Base-by-base conservation (phyloP, 140 eudicot species). In the Stevia rebaudiana region DNA sequence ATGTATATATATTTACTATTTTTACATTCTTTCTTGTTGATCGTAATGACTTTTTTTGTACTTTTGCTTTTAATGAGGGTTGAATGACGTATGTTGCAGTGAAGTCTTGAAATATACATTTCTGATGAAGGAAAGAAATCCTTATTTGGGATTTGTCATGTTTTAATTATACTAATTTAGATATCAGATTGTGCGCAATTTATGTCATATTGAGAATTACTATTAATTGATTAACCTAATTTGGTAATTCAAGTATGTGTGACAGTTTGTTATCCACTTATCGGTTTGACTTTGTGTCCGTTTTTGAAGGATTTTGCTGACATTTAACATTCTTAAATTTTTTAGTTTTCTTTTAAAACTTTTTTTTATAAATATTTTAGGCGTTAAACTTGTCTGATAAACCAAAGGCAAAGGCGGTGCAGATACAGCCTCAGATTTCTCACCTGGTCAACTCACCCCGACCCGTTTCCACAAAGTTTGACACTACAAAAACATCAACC, bases 331-430 rank as follows among this genome's bases (percentile, higher is more conserved):
- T n/a, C n/a, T n/a, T n/a, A n/a, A n/a, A n/a, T n/a, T n/a, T 28
- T 28, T 4, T 28, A 28, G 4, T 28, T 28, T 28, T 28, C 4
- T 28, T 1, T 28, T 4, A 28, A 28, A 2, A 36, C 8, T 36
- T 8, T 0, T 13, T 33, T 54, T 33, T 28, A 11, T 13, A 30
- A 37, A 13, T 19, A 18, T 64, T 78, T 46, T 86, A 90, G 95
- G 90, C 73, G 30, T 77, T 74, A 36, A 82, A 58, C 76, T 76
- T 80, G 48, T 80, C 81, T 13, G 95, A 90, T 61, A 90, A 82
- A 81, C 61, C 65, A 52, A 90, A 84, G 79, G 86, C 86, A 8
- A 90, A 77, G 78, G 74, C 46, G 65, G 77, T 78, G 43, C 83
- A 70, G 8, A 74, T 62, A 47, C 94, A 82, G 67, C 66, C 60